Conservation (phyloP, 176 grass and related monocot genomes). For the Triticum turgidum region DNA sequence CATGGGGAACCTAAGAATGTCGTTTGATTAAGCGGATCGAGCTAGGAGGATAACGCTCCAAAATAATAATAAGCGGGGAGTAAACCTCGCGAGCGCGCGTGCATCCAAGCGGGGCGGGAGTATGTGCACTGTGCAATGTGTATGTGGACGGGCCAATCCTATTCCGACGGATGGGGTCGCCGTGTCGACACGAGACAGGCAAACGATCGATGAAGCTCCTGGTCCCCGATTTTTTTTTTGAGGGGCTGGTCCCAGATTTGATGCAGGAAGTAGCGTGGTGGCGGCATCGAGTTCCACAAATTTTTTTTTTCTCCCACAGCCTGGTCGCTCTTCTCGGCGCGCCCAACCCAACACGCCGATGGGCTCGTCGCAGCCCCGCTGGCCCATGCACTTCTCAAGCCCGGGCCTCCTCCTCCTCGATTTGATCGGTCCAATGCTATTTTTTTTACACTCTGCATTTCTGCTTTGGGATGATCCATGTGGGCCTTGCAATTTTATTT, state of each 20-base stretch:
- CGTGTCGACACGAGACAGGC: conserved; percentile 30
- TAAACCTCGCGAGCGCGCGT: conserved; percentile 12
- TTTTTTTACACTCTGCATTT: background rate
- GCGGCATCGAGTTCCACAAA: background rate
- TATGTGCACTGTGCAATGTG: background rate
- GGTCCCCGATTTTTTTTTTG: background rate
- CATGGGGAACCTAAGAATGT: conserved; percentile 29
- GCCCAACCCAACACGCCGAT: conserved; percentile 13
- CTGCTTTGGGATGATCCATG: conserved; percentile 11
- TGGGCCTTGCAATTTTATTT: background rate
- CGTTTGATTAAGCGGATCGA: conserved; percentile 26
- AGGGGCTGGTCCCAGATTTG: too few relatives aligned
- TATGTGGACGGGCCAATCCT: background rate
- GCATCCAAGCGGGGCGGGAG: background rate
- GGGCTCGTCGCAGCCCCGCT: conserved; percentile 11
- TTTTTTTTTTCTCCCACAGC: too few relatives aligned
- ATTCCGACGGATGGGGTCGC: background rate
- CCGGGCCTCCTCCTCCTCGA: background rate
- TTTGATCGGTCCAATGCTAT: background rate
- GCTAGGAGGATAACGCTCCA: conserved; percentile 6
- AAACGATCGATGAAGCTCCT: background rate
- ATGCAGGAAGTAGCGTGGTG: background rate
- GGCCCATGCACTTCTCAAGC: background rate
- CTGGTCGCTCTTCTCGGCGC: background rate
- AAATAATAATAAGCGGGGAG: background rate